Evolutionary conservation across 2,329 filamentous ascomycete species (phyloP), one percentile per base, ranked within the genome.

Genomic region (Fusarium subglutinans): DNA sequence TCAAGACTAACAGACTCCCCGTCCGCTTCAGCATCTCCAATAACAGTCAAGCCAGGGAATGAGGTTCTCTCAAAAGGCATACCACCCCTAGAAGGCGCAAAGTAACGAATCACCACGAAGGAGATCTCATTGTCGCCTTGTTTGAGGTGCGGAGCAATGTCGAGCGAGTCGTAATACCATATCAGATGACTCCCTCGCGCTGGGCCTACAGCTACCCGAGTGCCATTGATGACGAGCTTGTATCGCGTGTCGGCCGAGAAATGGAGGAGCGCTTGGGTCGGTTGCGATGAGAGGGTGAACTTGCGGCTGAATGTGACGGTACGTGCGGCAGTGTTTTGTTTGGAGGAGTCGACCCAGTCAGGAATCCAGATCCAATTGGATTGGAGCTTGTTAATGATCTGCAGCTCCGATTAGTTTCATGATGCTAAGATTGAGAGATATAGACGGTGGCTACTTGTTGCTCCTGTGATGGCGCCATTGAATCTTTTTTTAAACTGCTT

Each of bases 371-470:
- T 44, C 53, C 53, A 56, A 56, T 44, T 56, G 8, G 53, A 56
- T n/a, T 56, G 53, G 53, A 56, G 53, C 9, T 44, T 6, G 4
- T 56, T 56, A 0, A 56, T 56, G 26, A 43, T 44, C 53, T 43
- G 1, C 4, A 20, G 12, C 2, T 3, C 4, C 3, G 7, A 3
- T 56, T 56, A 56, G 53, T 15, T 9, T n/a, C 12, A 15, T 41
- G 37, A 9, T 24, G 22, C 5, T 2, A 2, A 2, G 26, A 0
- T 1, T 24, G 11, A 11, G 6, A 15, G 2, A 6, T 17, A 37
- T 1, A 37, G 22, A n/a, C 33, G 12, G 15, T 33, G 28, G 12
- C 11, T 33, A 56, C 53, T 24, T 56, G 28, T 56, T 56, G 38
- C 2, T 56, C 38, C 6, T 22, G 22, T 30, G 22, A 33, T 24